A percentile compares a stretch with the other conserved stretches of the same genome.
phyloP scores from a whole-genome alignment of 768 basidiomycete species.

The Hemileccinum rubropunctum region DNA sequence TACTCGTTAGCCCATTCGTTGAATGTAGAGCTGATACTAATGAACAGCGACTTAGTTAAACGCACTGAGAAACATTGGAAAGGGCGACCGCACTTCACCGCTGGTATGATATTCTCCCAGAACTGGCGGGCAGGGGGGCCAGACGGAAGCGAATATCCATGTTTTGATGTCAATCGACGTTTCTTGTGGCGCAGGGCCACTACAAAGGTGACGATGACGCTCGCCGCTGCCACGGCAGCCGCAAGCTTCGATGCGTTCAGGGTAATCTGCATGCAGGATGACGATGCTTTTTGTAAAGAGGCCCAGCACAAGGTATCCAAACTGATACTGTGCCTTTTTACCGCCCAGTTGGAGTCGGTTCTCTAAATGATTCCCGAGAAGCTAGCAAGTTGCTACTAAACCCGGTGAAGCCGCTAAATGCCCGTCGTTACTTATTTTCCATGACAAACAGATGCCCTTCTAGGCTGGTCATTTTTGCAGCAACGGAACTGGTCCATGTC shows the following conservation, averaged over 20 bases:
- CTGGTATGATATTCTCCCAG: slow-evolving; percentile 8
- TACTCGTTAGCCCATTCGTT: slow-evolving; percentile 55
- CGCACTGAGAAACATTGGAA: not conserved
- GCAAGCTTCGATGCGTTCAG: not conserved
- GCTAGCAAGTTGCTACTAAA: too few species aligned
- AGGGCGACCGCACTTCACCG: slow-evolving; percentile 5
- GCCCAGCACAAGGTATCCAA: too few species aligned
- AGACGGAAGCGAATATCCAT: slow-evolving; percentile 14
- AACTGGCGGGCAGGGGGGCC: slow-evolving; percentile 11
- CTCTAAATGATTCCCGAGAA: too few species aligned
- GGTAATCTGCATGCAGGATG: not conserved
- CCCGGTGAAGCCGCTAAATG: too few species aligned
- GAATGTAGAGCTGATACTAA: slow-evolving; percentile 31
- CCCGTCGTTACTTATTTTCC: too few species aligned
- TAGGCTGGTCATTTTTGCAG: too few species aligned
- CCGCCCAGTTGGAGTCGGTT: too few species aligned
- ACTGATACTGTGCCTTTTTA: too few species aligned
- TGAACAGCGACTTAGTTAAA: not conserved
- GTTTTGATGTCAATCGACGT: not conserved
- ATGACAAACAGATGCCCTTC: too few species aligned
- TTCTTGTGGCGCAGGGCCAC: not conserved
- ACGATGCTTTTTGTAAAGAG: too few species aligned
- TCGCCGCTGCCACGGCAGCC: not conserved
- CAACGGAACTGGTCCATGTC: too few species aligned
- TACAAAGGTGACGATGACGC: not conserved